Conservation (phyloP, 768 basidiomycete genomes). For the Rhodotorula toruloides region DNA sequence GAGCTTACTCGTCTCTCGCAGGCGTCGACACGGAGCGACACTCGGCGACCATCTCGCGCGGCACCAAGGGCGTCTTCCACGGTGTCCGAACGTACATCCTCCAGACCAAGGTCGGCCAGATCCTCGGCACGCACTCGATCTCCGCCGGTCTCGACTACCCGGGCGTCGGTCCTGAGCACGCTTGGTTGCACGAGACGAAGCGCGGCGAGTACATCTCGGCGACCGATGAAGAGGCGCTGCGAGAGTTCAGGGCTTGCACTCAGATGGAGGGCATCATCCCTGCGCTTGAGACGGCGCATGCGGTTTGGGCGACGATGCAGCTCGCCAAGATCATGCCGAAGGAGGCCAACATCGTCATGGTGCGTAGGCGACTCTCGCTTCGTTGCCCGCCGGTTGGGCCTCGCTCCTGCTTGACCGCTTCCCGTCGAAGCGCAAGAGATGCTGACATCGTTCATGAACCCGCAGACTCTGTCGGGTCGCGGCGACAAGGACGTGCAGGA, state of each 20-base stretch:
- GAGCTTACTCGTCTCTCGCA: conserved; percentile 42
- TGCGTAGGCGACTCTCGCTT: no score
- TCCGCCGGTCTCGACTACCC: conserved; percentile 95
- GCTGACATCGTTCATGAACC: no score
- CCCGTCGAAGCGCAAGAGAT: no score
- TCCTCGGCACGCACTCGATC: conserved; percentile 94
- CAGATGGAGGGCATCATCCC: conserved; percentile 97
- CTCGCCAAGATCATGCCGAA: conserved; percentile 77
- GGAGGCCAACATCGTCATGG: conserved; percentile 82
- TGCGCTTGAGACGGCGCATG: conserved; percentile 91
- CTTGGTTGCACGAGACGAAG: conserved; percentile 91
- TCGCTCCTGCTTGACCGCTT: no score
- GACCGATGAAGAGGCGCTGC: conserved; percentile 86
- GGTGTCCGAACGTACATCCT: conserved; percentile 93
- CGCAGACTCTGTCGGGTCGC: conserved; percentile 82
- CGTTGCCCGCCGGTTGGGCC: neutral
- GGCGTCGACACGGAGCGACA: conserved; percentile 78
- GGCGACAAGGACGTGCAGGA: conserved; percentile 94
- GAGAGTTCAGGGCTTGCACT: conserved; percentile 85
- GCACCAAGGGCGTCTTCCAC: conserved; percentile 88
- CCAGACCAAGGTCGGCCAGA: conserved; percentile 82
- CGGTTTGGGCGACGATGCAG: conserved; percentile 84
- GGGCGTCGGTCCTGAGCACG: conserved; percentile 95
- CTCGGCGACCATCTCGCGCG: conserved; percentile 87
- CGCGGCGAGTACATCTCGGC: conserved; percentile 89